These are phyloP conservation scores for Paramecium sexaurelia DNA, from an alignment of 73 alveolate species.

Conservation along the genomic window DNA sequence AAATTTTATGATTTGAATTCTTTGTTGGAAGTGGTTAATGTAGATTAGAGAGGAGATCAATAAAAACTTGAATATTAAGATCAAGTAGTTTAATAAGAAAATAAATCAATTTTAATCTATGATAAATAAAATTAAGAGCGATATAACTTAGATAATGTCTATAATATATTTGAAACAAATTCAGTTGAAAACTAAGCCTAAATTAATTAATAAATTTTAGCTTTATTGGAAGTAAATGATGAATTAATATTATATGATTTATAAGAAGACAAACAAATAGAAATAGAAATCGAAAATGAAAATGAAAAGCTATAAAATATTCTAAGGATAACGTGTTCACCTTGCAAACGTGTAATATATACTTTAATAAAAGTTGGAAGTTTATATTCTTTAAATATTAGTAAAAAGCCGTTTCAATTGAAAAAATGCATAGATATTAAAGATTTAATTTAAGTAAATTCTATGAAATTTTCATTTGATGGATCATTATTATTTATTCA, in stretches of 20 bases:
- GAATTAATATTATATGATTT: neutral
- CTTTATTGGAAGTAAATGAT: neutral
- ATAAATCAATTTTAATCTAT: neutral
- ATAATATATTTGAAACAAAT: neutral
- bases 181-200: no score
- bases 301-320: no score
- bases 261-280: neutral
- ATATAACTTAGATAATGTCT: neutral
- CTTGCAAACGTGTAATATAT: neutral
- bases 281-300: neutral
- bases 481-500: neutral
- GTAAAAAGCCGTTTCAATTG: neutral
- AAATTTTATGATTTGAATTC: neutral
- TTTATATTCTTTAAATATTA: neutral
- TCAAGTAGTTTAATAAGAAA: neutral
- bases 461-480: neutral
- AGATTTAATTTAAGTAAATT: neutral
- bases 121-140: neutral
- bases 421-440: neutral
- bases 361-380: neutral
- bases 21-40: neutral
- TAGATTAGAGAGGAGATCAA: neutral
- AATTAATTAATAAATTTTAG: neutral
- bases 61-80: neutral
- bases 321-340: neutral